Evolutionary conservation across 169 alveolate species (phyloP).

Genomic region (Cryptosporidium bovis): DNA sequence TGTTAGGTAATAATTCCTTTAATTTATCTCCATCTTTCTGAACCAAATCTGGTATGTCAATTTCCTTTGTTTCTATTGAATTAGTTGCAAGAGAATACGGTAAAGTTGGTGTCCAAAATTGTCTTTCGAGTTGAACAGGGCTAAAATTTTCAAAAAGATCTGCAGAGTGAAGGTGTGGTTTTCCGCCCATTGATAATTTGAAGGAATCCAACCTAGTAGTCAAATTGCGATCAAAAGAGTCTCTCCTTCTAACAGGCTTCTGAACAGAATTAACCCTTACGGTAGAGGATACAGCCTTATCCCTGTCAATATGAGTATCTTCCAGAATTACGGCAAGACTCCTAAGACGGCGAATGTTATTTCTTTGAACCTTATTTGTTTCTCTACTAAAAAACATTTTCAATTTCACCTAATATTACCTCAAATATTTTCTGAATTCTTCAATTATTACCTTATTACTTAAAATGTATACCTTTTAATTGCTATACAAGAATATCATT

Average conservation of each 20-base stretch:
- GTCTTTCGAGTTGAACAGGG: slow-evolving; percentile 80
- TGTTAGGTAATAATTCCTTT: slow-evolving; percentile 73
- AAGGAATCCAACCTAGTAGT: slow-evolving; percentile 65
- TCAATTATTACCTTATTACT: too few species aligned
- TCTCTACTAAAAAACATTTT: slow-evolving; percentile 50
- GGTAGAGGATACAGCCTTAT: slow-evolving; percentile 10
- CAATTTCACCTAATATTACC: not conserved
- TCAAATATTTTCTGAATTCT: too few species aligned
- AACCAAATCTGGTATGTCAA: slow-evolving; percentile 77
- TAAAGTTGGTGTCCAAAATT: slow-evolving; percentile 77
- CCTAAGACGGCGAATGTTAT: slow-evolving; percentile 68
- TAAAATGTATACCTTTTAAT: too few species aligned
- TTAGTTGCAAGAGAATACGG: slow-evolving; percentile 78
- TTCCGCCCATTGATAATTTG: slow-evolving; percentile 70
- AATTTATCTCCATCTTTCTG: slow-evolving; percentile 77
- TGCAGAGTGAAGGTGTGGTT: slow-evolving; percentile 81
- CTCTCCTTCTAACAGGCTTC: slow-evolving; percentile 35
- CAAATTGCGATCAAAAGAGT: slow-evolving; percentile 33
- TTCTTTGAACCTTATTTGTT: slow-evolving; percentile 31
- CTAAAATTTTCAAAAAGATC: slow-evolving; percentile 80
- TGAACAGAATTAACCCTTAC: not conserved
- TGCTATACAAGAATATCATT: too few species aligned
- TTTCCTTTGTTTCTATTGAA: slow-evolving; percentile 75
- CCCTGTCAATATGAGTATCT: slow-evolving; percentile 70
- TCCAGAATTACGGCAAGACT: slow-evolving; percentile 73